Conservation (phyloP, 208 protist genomes). For the Crithidia sp. region DNA sequence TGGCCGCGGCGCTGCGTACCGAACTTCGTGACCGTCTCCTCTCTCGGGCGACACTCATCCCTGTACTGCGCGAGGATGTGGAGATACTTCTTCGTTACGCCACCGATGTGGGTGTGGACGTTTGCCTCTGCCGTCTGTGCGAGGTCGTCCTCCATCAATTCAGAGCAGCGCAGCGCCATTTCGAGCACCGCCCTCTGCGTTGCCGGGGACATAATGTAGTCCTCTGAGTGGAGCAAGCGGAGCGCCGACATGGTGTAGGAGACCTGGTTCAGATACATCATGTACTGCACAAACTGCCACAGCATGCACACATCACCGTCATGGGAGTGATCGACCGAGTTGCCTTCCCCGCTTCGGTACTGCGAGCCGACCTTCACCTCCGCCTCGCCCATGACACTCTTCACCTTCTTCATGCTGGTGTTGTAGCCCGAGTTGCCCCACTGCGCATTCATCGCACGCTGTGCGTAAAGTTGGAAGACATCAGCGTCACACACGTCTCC, state of each 20-base stretch:
- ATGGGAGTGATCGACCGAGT: neutral
- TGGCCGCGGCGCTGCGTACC: neutral
- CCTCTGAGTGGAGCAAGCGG: neutral
- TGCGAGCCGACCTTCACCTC: neutral
- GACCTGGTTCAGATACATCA: neutral
- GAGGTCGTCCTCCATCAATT: neutral
- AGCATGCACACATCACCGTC: neutral
- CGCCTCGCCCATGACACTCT: no score
- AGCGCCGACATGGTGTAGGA: neutral
- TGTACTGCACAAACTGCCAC: neutral
- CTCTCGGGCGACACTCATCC: neutral
- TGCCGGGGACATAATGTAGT: neutral
- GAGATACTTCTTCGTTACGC: neutral
- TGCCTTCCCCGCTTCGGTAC: neutral
- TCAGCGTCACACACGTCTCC: neutral
- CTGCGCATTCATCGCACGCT: neutral
- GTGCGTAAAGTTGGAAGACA: neutral
- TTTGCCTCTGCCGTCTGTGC: neutral
- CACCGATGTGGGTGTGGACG: neutral
- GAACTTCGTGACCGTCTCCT: neutral
- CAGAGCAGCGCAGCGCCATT: neutral
- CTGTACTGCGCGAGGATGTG: neutral
- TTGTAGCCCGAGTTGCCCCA: neutral
- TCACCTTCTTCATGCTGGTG: no score
- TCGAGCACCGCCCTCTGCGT: neutral